Percentiles rank a stretch among this genome's conserved stretches.
These are phyloP conservation scores for Perilla frutescens DNA, from an alignment of 257 asterid species.

Conservation along the genomic window DNA sequence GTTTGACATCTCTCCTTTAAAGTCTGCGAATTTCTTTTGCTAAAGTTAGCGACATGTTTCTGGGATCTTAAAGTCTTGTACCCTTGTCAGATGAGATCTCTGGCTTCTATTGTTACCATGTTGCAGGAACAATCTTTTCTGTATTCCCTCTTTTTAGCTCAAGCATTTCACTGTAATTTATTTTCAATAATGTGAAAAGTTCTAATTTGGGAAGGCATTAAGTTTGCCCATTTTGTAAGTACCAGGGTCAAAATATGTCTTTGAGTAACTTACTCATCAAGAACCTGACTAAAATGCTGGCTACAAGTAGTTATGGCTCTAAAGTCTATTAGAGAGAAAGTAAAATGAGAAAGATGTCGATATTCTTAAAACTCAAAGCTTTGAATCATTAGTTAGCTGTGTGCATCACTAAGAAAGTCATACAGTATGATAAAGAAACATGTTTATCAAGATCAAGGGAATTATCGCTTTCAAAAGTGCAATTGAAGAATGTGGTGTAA, in stretches of 20 bases:
- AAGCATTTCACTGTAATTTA: constrained; percentile 17
- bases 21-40: background rate
- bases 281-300: background rate
- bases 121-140: background rate
- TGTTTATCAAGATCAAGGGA: background rate
- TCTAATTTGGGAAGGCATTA: background rate
- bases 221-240: constrained; percentile 1
- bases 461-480: background rate
- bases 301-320: background rate
- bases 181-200: constrained; percentile 1
- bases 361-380: background rate
- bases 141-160: background rate
- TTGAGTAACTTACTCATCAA: constrained; percentile 8
- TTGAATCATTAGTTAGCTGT: background rate
- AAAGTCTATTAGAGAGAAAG: constrained; percentile 19
- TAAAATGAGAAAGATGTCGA: background rate
- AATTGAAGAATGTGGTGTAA: constrained; percentile 11
- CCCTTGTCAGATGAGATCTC: background rate
- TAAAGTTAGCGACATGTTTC: background rate
- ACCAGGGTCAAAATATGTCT: constrained; percentile 7
- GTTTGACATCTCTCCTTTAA: background rate
- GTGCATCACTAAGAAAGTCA: constrained; percentile 18
- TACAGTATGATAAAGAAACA: constrained; percentile 5
- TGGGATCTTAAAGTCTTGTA: no score
- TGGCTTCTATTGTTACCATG: background rate